phyloP scores from a whole-genome alignment of 768 basidiomycete genomes.

The Dacryopinax primogenitus region DNA sequence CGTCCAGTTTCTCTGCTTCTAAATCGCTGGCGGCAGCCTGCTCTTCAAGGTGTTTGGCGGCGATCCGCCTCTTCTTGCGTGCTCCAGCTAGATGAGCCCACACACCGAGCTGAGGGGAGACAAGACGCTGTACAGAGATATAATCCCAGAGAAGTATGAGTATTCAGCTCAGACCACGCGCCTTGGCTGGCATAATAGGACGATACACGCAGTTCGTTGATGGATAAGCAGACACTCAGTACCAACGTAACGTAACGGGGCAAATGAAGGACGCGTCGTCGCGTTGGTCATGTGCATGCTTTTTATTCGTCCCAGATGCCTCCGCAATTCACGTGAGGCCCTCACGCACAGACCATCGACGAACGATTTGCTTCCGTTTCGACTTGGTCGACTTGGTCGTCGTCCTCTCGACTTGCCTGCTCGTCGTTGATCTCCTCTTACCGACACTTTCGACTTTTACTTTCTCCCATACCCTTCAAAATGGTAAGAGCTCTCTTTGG shows the following conservation, averaged over 20 bases:
- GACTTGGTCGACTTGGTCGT: not conserved
- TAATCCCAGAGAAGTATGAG: not conserved
- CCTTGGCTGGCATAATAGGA: not conserved
- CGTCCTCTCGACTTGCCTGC: not conserved
- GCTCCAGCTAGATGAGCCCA: not conserved
- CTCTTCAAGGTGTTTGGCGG: not conserved
- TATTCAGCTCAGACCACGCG: not conserved
- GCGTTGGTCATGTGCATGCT: not conserved
- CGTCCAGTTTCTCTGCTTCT: not conserved
- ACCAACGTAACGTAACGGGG: not conserved
- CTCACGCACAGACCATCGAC: conserved; percentile 5
- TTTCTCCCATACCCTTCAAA: not conserved
- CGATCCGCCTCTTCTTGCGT: not conserved
- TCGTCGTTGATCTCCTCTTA: not conserved
- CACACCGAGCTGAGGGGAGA: not conserved
- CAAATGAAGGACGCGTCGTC: not conserved
- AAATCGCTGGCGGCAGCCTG: not conserved
- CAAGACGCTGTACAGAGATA: not conserved
- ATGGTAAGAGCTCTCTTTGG: conserved; percentile 1
- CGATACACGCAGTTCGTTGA: no score
- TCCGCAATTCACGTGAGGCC: not conserved
- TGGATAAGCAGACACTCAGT: no score
- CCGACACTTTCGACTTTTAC: not conserved
- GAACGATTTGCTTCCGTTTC: not conserved
- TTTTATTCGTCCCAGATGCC: not conserved